These are phyloP conservation scores for Leptographium lundbergii DNA, from an alignment of 2,329 filamentous ascomycete species.

Conservation along the genomic window DNA sequence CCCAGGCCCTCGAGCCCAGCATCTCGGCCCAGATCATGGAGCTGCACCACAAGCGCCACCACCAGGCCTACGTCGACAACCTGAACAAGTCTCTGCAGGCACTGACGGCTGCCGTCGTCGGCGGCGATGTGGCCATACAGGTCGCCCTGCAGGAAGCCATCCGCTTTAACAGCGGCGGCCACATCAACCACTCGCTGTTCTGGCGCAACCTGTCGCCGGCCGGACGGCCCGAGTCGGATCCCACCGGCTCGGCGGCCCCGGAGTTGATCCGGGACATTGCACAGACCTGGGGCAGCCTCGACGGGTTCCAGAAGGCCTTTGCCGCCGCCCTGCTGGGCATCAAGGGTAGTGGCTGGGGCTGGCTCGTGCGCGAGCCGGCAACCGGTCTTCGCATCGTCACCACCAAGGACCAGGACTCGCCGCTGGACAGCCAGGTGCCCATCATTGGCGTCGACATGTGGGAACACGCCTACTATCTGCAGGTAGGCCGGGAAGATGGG, in stretches of 20 bases:
- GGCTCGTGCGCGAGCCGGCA: constrained; percentile 56
- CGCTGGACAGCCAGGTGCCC: constrained; percentile 50
- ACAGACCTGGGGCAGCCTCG: constrained; percentile 54
- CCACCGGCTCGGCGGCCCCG: constrained; percentile 20
- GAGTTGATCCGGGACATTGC: constrained; percentile 46
- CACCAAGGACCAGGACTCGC: constrained; percentile 78
- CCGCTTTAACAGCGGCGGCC: constrained; percentile 56
- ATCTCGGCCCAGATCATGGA: constrained; percentile 93
- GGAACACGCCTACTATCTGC: constrained; percentile 91
- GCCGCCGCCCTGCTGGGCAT: constrained; percentile 52
- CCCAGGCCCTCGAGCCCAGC: constrained; percentile 42
- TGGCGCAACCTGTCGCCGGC: constrained; percentile 59
- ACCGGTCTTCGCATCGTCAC: constrained; percentile 57
- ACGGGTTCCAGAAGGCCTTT: constrained; percentile 54
- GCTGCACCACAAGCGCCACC: constrained; percentile 88
- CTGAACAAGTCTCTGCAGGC: constrained; percentile 73
- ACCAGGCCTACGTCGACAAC: constrained; percentile 84
- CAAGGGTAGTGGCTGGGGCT: constrained; percentile 81
- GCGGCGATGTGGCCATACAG: constrained; percentile 44
- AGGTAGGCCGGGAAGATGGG: constrained; percentile 28
- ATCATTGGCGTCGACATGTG: constrained; percentile 79
- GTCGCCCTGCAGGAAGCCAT: constrained; percentile 50
- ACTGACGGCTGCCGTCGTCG: constrained; percentile 42
- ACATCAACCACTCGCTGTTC: constrained; percentile 56
- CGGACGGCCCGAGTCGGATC: constrained; percentile 39